These are phyloP conservation scores for barley (Hordeum vulgare) DNA, from an alignment of 176 grass and related monocot genomes.

Conservation along the genomic window MorexV3_pseudomolecules_assembly NC_058522.1:514320313-514320812, in stretches of 20 bases:
- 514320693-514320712: constrained; percentile 25
- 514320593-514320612: constrained; percentile 14
- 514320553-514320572: constrained; percentile 57
- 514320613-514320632: constrained; percentile 32
- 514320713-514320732: constrained; percentile 54
- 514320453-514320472: constrained; percentile 42
- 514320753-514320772: constrained; percentile 20
- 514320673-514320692: not conserved
- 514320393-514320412: constrained; percentile 11
- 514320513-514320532: constrained; percentile 19
- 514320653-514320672: constrained; percentile 20
- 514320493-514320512: constrained; percentile 6
- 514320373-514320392: constrained; percentile 39
- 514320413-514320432: constrained; percentile 51
- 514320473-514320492: constrained; percentile 42
- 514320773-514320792: not conserved
- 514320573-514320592: constrained; percentile 55
- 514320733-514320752: constrained; percentile 49
- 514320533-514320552: constrained; percentile 46
- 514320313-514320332: constrained; percentile 55
- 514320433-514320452: constrained; percentile 53
- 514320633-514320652: constrained; percentile 26
- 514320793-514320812: not conserved
- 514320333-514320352: not conserved
- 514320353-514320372: constrained; percentile 52